A percentile compares a stretch with the other conserved stretches of the same genome.
phyloP scores from a whole-genome alignment of 1,284 basidiomycete species.

The Xanthoconium separans region DNA sequence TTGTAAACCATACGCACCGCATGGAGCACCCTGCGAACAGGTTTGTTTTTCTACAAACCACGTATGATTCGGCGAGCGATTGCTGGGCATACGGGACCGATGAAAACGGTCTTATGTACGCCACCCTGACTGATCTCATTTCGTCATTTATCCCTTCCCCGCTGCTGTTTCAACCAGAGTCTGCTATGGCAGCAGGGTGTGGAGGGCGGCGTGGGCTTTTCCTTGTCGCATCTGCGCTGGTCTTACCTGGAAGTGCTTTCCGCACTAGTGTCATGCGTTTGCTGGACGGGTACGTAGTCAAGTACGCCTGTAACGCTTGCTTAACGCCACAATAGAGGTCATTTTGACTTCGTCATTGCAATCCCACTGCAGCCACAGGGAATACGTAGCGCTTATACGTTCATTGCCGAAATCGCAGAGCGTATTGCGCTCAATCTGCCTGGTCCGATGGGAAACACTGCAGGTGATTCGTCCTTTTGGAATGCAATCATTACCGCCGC shows the following conservation, averaged over 20 bases:
- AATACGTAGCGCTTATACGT: too few species aligned
- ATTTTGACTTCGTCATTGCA: neutral
- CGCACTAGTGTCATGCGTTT: neutral
- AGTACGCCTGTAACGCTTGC: too few species aligned
- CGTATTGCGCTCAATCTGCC: too few species aligned
- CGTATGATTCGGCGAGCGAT: neutral
- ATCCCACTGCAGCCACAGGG: too few species aligned
- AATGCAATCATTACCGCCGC: too few species aligned
- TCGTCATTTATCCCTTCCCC: neutral
- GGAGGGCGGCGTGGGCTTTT: neutral
- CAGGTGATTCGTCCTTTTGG: too few species aligned
- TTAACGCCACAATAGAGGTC: neutral
- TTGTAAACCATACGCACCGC: neutral
- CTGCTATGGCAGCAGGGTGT: neutral
- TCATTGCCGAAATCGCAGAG: too few species aligned
- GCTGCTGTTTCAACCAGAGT: neutral
- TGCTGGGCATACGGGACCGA: neutral
- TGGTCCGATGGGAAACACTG: too few species aligned
- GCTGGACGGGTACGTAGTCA: neutral
- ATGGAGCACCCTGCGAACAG: neutral
- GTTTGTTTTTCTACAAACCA: neutral
- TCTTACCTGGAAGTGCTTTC: neutral
- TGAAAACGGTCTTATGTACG: neutral
- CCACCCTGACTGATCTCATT: neutral
- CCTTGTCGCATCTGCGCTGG: too few species aligned